These are phyloP conservation scores for Acorus gramineus DNA, from an alignment of 106 monocot species.

Conservation along the genomic window DNA sequence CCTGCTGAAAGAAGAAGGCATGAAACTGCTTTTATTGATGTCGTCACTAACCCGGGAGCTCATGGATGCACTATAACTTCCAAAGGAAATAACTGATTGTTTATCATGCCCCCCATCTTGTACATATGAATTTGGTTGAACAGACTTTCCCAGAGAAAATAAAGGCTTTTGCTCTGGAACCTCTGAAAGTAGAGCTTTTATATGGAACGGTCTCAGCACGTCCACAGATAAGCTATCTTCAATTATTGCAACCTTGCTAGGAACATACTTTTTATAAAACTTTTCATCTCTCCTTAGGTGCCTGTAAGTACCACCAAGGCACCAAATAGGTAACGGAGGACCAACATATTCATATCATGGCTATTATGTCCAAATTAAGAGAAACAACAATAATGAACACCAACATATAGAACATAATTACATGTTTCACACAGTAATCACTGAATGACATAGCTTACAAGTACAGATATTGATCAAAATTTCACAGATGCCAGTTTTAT, in stretches of 20 bases:
- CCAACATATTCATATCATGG: too few species aligned
- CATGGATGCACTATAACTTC: slow-evolving; percentile 7
- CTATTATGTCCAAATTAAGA: too few species aligned
- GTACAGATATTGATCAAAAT: too few species aligned
- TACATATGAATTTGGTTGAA: not conserved
- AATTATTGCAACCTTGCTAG: slow-evolving; percentile 41
- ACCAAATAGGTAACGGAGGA: not conserved
- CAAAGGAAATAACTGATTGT: slow-evolving; percentile 1
- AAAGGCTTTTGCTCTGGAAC: slow-evolving; percentile 16
- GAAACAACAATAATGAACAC: too few species aligned
- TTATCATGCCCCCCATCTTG: slow-evolving; percentile 1
- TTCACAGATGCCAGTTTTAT: too few species aligned
- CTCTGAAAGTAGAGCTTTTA: slow-evolving; percentile 14
- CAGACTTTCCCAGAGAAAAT: slow-evolving; percentile 8
- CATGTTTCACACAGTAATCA: too few species aligned
- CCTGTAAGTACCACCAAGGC: slow-evolving; percentile 9
- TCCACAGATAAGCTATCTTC: slow-evolving; percentile 22
- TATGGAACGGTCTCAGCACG: slow-evolving; percentile 11
- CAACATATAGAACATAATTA: too few species aligned
- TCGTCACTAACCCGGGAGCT: slow-evolving; percentile 4
- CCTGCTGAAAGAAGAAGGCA: slow-evolving; percentile 4
- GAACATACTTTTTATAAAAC: slow-evolving; percentile 26
- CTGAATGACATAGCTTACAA: too few species aligned
- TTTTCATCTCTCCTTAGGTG: slow-evolving; percentile 34
- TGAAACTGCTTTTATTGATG: not conserved